Base-by-base conservation (phyloP, 768 basidiomycete species). In the Mrakia blollopis region DNA sequence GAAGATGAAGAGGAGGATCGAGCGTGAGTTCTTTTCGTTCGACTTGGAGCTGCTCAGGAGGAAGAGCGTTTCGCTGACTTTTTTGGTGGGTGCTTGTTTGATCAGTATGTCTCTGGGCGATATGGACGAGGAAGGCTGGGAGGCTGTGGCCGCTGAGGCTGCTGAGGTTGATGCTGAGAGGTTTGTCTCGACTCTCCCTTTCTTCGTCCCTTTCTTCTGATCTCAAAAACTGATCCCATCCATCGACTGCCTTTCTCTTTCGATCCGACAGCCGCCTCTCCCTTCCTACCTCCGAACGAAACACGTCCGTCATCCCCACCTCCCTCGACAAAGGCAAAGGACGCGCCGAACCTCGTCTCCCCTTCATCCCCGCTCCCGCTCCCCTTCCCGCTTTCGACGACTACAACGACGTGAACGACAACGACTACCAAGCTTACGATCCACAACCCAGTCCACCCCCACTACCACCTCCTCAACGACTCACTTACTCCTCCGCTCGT, bases 241-340 rank as follows among this genome's bases (percentile, higher is more conserved):
- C 9, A 18, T 7, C 16, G 14, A 3, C 50, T 5, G 6, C 16
- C 18, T 21, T 7, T 50, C 47, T 7, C 18, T 57, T 28, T 57
- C 25, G 23, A n/a, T 57, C 3, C 6, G n/a, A 50, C 25, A 57
- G 57, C 0, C 25, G 23, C 9, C 23, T n/a, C 57, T 57, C 57
- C 10, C 10, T 28, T 28, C 57, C 28, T 57, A 4, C 57, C 57
- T 57, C 57, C 57, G 57, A 57, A 25, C 57, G 2, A 25, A 10
- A 57, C 13, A 25, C 57, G 3, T 57, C 57, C n/a, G n/a, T n/a
- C n/a, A n/a, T n/a, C 57, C 57, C 28, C 57, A n/a, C 57, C 28
- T n/a, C 57, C 25, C 25, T n/a, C 57, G 57, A 25, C 57, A 57
- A 57, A 57, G 57, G 57, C 57, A 57, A 57, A 57, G 57, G 57